Percentiles rank a stretch among this genome's conserved stretches.
phyloP scores from a whole-genome alignment of 1,284 basidiomycete genomes.

The Trichosporon coremiiforme region DNA sequence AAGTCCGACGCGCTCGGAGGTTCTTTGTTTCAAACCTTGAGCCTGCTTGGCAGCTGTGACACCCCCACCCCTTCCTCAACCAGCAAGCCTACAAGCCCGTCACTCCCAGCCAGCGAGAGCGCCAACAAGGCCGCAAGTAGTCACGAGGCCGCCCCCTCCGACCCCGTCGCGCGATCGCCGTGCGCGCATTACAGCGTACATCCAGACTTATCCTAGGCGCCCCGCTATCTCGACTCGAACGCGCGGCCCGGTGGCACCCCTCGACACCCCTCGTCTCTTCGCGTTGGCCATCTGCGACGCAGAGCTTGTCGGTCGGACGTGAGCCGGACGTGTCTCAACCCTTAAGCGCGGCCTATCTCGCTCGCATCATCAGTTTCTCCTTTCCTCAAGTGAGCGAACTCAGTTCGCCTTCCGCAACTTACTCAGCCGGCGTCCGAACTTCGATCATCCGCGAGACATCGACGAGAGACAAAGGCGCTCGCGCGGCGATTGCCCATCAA shows the following conservation, averaged over 20 bases:
- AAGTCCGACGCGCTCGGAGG: conserved; percentile 1
- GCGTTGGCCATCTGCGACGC: background rate
- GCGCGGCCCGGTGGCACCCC: background rate
- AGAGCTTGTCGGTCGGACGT: too few species aligned
- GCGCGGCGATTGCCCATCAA: background rate
- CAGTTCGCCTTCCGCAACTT: background rate
- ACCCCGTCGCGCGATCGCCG: too few species aligned
- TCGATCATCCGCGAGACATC: background rate
- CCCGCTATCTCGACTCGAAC: background rate
- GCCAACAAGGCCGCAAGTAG: background rate
- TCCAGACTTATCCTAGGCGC: background rate
- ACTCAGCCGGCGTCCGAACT: background rate
- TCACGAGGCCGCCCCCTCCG: background rate
- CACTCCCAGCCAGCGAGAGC: background rate
- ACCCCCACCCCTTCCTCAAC: background rate
- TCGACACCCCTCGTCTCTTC: too few species aligned
- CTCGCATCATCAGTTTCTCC: conserved; percentile 9
- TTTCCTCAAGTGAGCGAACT: background rate
- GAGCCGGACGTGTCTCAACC: background rate
- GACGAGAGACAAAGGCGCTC: conserved; percentile 8
- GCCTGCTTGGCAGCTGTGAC: conserved; percentile 2
- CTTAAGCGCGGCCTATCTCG: background rate
- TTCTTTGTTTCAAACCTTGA: conserved; percentile 11
- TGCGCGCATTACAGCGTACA: background rate
- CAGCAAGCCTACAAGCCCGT: background rate